Evolutionary conservation across 2,329 filamentous ascomycete genomes (phyloP).

Genomic region (Huntiella omanensis): DNA sequence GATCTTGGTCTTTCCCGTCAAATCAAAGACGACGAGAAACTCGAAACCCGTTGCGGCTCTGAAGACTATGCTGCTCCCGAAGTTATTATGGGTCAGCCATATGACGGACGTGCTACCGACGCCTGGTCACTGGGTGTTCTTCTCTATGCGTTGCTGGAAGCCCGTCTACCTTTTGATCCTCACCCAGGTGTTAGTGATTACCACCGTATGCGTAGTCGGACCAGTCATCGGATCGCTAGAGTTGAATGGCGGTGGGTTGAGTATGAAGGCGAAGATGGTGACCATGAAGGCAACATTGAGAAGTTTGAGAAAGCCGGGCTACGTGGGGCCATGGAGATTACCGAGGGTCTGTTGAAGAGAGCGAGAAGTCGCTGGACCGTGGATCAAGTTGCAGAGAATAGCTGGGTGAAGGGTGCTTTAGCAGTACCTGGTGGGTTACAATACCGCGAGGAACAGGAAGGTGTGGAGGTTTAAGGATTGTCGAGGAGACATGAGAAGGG

Average conservation of each 20-base stretch:
- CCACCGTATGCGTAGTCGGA: conserved; percentile 58
- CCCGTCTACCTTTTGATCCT: conserved; percentile 82
- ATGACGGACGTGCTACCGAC: conserved; percentile 81
- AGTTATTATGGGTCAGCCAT: conserved; percentile 84
- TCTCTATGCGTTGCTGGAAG: conserved; percentile 82
- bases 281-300: conserved; percentile 52
- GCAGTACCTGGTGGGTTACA: conserved; percentile 41
- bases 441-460: conserved; percentile 40
- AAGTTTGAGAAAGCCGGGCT: conserved; percentile 47
- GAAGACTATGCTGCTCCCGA: conserved; percentile 96
- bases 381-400: conserved; percentile 48
- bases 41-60: conserved; percentile 86
- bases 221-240: conserved; percentile 83
- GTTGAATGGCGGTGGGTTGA: conserved; percentile 92
- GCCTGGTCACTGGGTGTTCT: conserved; percentile 91
- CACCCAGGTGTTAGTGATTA: conserved; percentile 62
- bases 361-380: conserved; percentile 61
- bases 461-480: conserved; percentile 26
- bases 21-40: conserved; percentile 66
- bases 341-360: conserved; percentile 69
- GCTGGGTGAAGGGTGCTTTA: conserved; percentile 65
- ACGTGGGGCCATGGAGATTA: conserved; percentile 58
- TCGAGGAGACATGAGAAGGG: background rate
- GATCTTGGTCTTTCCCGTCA: conserved; percentile 80
- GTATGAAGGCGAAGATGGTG: conserved; percentile 66